Evolutionary conservation across 306 rosid genomes (phyloP), one percentile per base, ranked within the genome.

Genomic region (Malus orientalis): DNA sequence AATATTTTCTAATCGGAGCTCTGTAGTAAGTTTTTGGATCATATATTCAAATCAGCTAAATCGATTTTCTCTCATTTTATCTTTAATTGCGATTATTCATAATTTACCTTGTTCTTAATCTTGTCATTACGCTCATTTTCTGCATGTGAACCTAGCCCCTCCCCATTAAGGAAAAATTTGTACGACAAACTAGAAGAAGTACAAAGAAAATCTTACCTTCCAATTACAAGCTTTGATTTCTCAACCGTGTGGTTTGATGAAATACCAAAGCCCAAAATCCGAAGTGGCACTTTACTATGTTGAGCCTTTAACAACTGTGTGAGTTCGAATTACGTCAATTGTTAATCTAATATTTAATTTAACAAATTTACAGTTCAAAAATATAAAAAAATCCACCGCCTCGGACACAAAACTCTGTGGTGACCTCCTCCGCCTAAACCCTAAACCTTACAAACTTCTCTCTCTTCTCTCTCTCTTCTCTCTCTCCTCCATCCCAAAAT

Each of bases 71-170:
- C 0, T 36, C 0, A 36, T 36, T 0, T 6, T 6, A 36, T 36
- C 2, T 36, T 36, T 36, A 36, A 6, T 1, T 6, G 0, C 2
- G 8, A 36, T 8, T 6, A 36, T 0, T 36, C 0, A 0, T 36
- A 36, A 0, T 36, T 36, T 36, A 36, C 2, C 0, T 36, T 0
- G 2, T 36, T 36, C 2, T 38, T 38, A 38, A 1, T 38, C 2
- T 38, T 38, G 9, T 38, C 2, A 38, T 6, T 38, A 38, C 0
- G 1, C 42, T 38, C 40, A 36, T 6, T 36, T 36, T 36, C 0
- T 36, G 2, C 40, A 6, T 6, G 8, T 36, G 40, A 36, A 36
- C 40, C 2, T 38, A 38, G 42, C 42, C 42, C 42, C 42, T 7
- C 42, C 10, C 42, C 42, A 38, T 38, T 6, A 36, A 36, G 1